Evolutionary conservation across 257 asterid genomes (phyloP).

Genomic region (Gynochthodes officinalis): DNA sequence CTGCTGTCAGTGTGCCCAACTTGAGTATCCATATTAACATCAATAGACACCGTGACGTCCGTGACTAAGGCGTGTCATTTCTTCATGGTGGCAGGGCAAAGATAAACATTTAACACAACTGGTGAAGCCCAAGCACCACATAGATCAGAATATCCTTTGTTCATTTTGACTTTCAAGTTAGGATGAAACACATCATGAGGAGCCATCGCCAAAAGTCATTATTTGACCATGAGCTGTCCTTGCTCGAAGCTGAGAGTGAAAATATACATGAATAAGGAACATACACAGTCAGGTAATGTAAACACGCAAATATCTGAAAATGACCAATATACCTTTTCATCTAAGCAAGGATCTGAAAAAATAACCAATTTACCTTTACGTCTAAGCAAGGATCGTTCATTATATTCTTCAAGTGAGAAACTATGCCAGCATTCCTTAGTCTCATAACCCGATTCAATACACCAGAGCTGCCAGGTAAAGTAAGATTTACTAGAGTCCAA

Average conservation of each 20-base stretch:
- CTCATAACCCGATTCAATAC: slow-evolving; percentile 48
- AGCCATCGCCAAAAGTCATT: slow-evolving; percentile 50
- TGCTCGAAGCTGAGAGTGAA: slow-evolving; percentile 63
- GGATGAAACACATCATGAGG: slow-evolving; percentile 36
- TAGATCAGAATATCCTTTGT: slow-evolving; percentile 17
- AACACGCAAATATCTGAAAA: neutral
- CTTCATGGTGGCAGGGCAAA: neutral
- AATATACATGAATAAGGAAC: slow-evolving; percentile 7
- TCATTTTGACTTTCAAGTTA: slow-evolving; percentile 17
- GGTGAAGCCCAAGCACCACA: slow-evolving; percentile 31
- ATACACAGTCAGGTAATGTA: neutral
- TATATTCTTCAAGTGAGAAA: slow-evolving; percentile 65
- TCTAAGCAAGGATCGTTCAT: slow-evolving; percentile 82
- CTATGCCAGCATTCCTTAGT: slow-evolving; percentile 57
- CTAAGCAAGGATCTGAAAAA: no score
- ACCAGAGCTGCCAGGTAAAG: slow-evolving; percentile 66
- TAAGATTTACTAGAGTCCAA: slow-evolving; percentile 82
- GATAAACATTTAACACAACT: slow-evolving; percentile 14
- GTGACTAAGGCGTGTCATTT: neutral
- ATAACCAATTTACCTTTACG: slow-evolving; percentile 55
- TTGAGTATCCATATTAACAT: neutral
- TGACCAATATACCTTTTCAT: no score
- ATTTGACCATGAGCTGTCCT: slow-evolving; percentile 58
- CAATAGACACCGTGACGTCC: neutral
- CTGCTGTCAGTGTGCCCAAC: neutral